These are phyloP conservation scores for Trichophyton schoenleinii DNA, from an alignment of 2,329 filamentous ascomycete species.

Conservation along the genomic window DNA sequence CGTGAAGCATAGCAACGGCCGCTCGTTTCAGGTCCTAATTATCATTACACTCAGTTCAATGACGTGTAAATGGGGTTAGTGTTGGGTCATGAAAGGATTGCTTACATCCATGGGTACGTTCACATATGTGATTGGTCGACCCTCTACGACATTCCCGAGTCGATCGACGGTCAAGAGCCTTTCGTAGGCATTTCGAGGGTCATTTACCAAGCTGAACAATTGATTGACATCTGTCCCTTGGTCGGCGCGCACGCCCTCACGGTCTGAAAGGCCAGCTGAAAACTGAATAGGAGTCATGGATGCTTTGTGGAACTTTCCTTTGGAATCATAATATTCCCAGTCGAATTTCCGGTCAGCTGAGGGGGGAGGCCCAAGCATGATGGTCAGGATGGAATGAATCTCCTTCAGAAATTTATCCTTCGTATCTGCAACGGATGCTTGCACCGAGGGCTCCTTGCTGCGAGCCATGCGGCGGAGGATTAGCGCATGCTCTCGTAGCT, in stretches of 20 bases:
- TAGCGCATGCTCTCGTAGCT: constrained; percentile 76
- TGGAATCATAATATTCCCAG: constrained; percentile 67
- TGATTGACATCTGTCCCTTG: constrained; percentile 48
- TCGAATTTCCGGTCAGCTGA: constrained; percentile 55
- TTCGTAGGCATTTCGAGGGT: constrained; percentile 64
- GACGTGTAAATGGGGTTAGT: neutral
- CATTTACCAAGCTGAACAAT: constrained; percentile 73
- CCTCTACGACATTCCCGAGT: constrained; percentile 70
- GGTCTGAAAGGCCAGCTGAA: constrained; percentile 52
- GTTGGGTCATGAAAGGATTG: neutral
- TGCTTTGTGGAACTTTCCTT: constrained; percentile 51
- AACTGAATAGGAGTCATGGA: constrained; percentile 58
- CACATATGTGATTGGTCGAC: constrained; percentile 63
- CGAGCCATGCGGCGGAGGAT: constrained; percentile 48
- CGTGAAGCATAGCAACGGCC: constrained; percentile 64
- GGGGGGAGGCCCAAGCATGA: constrained; percentile 71
- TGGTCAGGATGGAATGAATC: constrained; percentile 66
- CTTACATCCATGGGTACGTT: constrained; percentile 57
- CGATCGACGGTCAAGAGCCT: constrained; percentile 62
- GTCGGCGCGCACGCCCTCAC: constrained; percentile 45
- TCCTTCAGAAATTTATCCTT: constrained; percentile 70
- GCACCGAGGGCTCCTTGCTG: constrained; percentile 24
- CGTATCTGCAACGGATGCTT: constrained; percentile 34
- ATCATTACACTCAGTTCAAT: constrained; percentile 21
- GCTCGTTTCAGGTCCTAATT: constrained; percentile 49